Base-by-base conservation (phyloP, 1,139 yeast species). In the Candida freyschussii region DNA sequence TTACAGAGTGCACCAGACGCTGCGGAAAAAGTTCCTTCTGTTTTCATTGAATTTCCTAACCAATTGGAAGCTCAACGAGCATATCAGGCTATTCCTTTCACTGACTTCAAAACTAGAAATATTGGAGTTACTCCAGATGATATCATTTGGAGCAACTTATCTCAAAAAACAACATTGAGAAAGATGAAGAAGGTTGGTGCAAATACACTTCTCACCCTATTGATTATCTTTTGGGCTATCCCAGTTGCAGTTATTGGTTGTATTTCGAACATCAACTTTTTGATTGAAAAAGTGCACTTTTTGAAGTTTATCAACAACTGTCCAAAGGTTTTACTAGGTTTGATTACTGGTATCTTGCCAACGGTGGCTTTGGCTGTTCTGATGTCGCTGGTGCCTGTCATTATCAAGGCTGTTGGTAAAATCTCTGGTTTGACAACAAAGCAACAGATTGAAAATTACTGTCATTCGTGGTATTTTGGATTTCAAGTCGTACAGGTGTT, bases 401-500 rank as follows among this genome's bases (percentile, higher is more conserved):
- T 86, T 41, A 79, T 91, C 42, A 72, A 89, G 49, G 60, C 63
- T 15, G 72, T 81, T 74, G 96, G 91, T 38, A 74, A 70, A 45
- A 50, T 78, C 27, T 62, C 86, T 17, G 98, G 98, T 15, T 63
- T 70, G 32, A 67, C 85, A 17, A 76, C 95, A 2, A 52, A 62
- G 17, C 89, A 86, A 49, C 70, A 78, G 36, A 74, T 84, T 37
- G 95, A 89, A 53, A 66, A 71, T 39, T 84, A 74, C 59, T 85
- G 94, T 45, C 97, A 91, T 59, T 69, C 79, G 17, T 81, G 95
- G 70, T 91, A 67, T 59, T 91, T 72, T 62, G 94, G 87, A 3
- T 89, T 89, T 73, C 91, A 83, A 60, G 89, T 86, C 33, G 77
- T 89, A 28, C 87, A 89, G 56, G 85, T 72, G 6, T 89, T 89